Evolutionary conservation across 78 protist genomes (phyloP).

Genomic region (Cavenderia fasciculata): DNA sequence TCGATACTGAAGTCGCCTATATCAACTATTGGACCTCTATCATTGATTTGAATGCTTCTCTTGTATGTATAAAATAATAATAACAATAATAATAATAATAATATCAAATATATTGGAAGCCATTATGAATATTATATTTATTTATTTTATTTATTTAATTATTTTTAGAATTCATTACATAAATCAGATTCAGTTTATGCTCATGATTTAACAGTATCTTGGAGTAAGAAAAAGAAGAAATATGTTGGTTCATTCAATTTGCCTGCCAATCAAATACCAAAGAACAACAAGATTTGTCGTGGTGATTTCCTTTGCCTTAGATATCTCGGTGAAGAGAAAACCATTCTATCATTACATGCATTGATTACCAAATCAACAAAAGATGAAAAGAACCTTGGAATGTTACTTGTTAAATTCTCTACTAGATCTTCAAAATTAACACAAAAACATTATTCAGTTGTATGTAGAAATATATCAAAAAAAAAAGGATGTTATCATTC

Average conservation of each 20-base stretch:
- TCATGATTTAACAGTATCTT: slow-evolving; percentile 4
- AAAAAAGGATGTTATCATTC: no score
- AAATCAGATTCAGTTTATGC: slow-evolving; percentile 6
- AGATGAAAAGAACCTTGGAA: neutral
- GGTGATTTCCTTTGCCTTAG: slow-evolving; percentile 57
- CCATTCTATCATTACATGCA: slow-evolving; percentile 2
- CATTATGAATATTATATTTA: no score
- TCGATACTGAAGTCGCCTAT: neutral
- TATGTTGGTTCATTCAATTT: slow-evolving; percentile 62
- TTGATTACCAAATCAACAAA: slow-evolving; percentile 21
- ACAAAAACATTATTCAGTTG: slow-evolving; percentile 8
- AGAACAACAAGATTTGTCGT: neutral
- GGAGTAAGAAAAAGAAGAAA: slow-evolving; percentile 66
- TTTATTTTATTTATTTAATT: no score
- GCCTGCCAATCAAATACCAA: neutral
- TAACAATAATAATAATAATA: no score
- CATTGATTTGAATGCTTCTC: slow-evolving; percentile 35
- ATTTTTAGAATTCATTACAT: neutral
- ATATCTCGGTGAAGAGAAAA: slow-evolving; percentile 19
- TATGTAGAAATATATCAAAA: no score
- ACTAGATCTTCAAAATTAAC: slow-evolving; percentile 21
- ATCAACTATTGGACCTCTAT: slow-evolving; percentile 21
- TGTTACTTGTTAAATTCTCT: slow-evolving; percentile 1
- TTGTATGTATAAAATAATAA: neutral
- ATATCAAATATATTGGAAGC: neutral